Evolutionary conservation across 2,329 filamentous ascomycete genomes (phyloP).

Genomic region (Aspergillus intermedius): DNA sequence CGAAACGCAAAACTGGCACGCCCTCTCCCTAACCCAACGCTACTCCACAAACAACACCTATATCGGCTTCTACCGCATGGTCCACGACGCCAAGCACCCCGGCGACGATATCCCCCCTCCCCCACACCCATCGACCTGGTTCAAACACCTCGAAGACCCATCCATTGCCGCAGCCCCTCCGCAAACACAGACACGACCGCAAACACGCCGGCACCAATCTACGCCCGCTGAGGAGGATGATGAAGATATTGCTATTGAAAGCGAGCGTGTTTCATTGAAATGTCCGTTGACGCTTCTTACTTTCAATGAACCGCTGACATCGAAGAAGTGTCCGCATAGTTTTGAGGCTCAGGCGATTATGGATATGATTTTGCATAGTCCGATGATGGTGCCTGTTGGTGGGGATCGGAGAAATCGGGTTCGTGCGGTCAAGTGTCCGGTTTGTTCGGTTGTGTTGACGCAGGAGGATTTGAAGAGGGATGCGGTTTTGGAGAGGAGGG

Average conservation of each 20-base stretch:
- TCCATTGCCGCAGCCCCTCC: conserved; percentile 3
- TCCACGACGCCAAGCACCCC: conserved; percentile 55
- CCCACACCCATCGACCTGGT: conserved; percentile 57
- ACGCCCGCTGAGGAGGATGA: conserved; percentile 26
- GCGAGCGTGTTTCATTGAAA: conserved; percentile 40
- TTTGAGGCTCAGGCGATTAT: conserved; percentile 44
- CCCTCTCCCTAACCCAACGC: conserved; percentile 18
- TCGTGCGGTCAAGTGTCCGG: conserved; percentile 24
- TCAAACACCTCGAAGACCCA: conserved; percentile 44
- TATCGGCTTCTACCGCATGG: conserved; percentile 53
- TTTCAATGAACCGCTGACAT: conserved; percentile 43
- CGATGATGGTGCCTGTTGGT: conserved; percentile 15
- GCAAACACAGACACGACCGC: conserved; percentile 6
- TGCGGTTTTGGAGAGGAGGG: conserved; percentile 32
- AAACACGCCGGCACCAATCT: conserved; percentile 8
- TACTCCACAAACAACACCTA: conserved; percentile 59
- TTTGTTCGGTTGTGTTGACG: conserved; percentile 35
- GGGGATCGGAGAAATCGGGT: conserved; percentile 3
- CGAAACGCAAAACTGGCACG: conserved; percentile 25
- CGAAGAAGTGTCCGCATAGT: conserved; percentile 44
- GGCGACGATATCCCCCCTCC: conserved; percentile 49
- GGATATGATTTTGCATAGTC: conserved; percentile 35
- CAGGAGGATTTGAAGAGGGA: conserved; percentile 35
- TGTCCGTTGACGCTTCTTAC: conserved; percentile 44
- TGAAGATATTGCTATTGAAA: conserved; percentile 42